Base-by-base conservation (phyloP, 495 filamentous ascomycete species). In the Clohesyomyces aquaticus region DNA sequence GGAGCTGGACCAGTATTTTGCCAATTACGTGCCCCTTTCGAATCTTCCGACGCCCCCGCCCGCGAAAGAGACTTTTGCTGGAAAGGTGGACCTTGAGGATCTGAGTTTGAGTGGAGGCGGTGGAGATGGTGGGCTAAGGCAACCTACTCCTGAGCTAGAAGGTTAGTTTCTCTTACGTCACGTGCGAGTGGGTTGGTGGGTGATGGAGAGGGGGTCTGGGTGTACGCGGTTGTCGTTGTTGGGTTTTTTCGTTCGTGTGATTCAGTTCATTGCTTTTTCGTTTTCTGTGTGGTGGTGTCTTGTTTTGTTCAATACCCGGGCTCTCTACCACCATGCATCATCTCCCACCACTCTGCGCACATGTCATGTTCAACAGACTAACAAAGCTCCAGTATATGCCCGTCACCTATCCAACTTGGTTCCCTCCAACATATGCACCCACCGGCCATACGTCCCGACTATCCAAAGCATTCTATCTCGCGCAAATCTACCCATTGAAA, bases 1-100 rank as follows among this genome's bases (percentile, higher is more conserved):
- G 38, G 57, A 62, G 52, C 26, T 70, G 73, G 80, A 83, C 53
- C 74, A 76, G 41, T 84, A 83, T 68, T 83, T 85, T 65, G 77
- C 77, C 42, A 83, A 79, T 55, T 87, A 84, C 70, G 80, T 79
- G 28, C 84, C 84, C 16, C 73, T 87, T 27, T 85, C 83, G 4
- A 83, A 81, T 65, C 77, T 87, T 26, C 84, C 84, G 19, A 87
- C 84, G 8, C 84, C 84, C 29, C 84, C 84, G 28, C 78, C 76
- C 6, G 82, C 81, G 22, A 62, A 66, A 16, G 42, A 61, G n/a
- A 16, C 4, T 3, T 28, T 10, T 32, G 18, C 27, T 46, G 55
- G 11, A 9, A n/a, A 27, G 9, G 29, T 42, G 23, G 27, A 28
- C n/a, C 23, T 26, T 4, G 23, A 22, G 49, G 49, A 10, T 21